Evolutionary conservation across 2,329 filamentous ascomycete species (phyloP).

Genomic region (Microascus cirrosus): DNA sequence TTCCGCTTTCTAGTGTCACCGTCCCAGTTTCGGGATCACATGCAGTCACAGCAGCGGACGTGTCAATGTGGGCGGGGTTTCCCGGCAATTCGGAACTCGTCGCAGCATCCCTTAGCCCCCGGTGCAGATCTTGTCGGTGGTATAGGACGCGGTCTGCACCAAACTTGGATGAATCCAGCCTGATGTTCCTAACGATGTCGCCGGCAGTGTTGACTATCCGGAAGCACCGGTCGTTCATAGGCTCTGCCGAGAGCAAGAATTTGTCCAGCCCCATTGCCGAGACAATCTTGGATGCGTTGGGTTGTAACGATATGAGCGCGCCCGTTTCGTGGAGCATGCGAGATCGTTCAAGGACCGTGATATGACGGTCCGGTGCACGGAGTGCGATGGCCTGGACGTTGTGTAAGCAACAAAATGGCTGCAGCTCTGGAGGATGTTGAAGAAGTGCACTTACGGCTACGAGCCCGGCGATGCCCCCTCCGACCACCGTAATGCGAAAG

Average conservation of each 20-base stretch:
- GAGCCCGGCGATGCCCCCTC: slow-evolving; percentile 8
- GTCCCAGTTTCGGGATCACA: slow-evolving; percentile 26
- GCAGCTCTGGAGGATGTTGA: background rate
- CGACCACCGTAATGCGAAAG: slow-evolving; percentile 13
- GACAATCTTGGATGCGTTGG: slow-evolving; percentile 25
- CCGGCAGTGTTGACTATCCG: slow-evolving; percentile 15
- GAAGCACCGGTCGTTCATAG: slow-evolving; percentile 22
- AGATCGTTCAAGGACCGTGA: slow-evolving; percentile 14
- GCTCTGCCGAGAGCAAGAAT: slow-evolving; percentile 15
- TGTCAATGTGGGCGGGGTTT: slow-evolving; percentile 14
- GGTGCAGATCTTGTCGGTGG: slow-evolving; percentile 27
- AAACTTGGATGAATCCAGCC: slow-evolving; percentile 17
- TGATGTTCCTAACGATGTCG: slow-evolving; percentile 16
- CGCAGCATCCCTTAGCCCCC: slow-evolving; percentile 15
- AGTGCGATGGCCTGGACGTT: slow-evolving; percentile 21
- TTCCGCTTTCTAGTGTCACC: slow-evolving; percentile 20
- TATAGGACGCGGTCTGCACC: slow-evolving; percentile 27
- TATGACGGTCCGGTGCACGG: slow-evolving; percentile 13
- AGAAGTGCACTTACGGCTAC: slow-evolving; percentile 1
- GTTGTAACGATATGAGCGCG: slow-evolving; percentile 27
- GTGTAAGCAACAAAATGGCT: background rate
- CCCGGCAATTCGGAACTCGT: slow-evolving; percentile 11
- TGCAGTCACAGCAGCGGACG: slow-evolving; percentile 14
- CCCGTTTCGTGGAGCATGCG: slow-evolving; percentile 23
- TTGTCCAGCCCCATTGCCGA: slow-evolving; percentile 16